These are phyloP conservation scores for Globisporangium heterothallicum DNA, from an alignment of 352 stramenopile species.

Conservation along the genomic window DNA sequence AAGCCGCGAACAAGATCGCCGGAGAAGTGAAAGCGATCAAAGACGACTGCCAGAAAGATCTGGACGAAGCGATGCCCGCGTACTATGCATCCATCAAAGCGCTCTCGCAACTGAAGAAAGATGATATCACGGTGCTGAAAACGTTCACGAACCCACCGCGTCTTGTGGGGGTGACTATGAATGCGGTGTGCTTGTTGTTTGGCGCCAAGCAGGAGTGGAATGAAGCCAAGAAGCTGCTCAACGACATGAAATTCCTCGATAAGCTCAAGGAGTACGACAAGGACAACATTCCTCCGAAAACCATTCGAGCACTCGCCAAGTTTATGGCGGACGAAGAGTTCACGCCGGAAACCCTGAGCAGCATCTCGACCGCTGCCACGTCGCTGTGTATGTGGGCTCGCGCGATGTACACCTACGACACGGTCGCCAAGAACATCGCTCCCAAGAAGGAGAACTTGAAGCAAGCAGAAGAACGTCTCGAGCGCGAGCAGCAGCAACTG, in stretches of 20 bases:
- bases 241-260: conserved; percentile 91
- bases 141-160: conserved; percentile 89
- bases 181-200: conserved; percentile 89
- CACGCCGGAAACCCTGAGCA: conserved; percentile 86
- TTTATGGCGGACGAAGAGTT: conserved; percentile 90
- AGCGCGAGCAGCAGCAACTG: conserved; percentile 80
- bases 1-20: conserved; percentile 88
- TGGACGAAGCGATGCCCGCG: conserved; percentile 90
- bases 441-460: conserved; percentile 91
- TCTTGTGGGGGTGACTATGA: conserved; percentile 88
- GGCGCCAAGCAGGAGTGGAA: conserved; percentile 89
- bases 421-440: conserved; percentile 90
- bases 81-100: conserved; percentile 90
- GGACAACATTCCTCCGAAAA: conserved; percentile 85
- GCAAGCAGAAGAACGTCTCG: conserved; percentile 82
- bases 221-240: conserved; percentile 88
- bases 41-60: conserved; percentile 91
- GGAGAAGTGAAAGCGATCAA: conserved; percentile 92
- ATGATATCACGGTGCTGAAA: conserved; percentile 90
- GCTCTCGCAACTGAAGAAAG: conserved; percentile 89
- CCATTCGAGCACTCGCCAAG: conserved; percentile 86
- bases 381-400: conserved; percentile 93
- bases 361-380: conserved; percentile 86
- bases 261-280: conserved; percentile 87
- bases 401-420: conserved; percentile 93